These are phyloP conservation scores for Phoma sp. DNA, from an alignment of 2,329 filamentous ascomycete species.

Conservation along the genomic window DNA sequence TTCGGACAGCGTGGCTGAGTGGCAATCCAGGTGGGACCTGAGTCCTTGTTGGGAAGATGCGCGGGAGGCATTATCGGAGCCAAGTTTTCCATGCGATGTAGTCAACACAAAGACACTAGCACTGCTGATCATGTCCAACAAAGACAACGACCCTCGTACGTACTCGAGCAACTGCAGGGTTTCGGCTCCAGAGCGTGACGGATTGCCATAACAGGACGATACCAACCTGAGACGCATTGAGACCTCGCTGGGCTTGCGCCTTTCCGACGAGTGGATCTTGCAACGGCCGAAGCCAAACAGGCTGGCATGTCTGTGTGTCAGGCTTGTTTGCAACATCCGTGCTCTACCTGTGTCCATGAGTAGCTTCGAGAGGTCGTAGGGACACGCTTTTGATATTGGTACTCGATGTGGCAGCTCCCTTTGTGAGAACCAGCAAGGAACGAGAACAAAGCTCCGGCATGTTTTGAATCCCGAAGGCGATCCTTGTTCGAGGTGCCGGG, in stretches of 20 bases:
- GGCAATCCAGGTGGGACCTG: slow-evolving; percentile 49
- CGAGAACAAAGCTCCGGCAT: not conserved
- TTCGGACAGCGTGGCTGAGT: slow-evolving; percentile 48
- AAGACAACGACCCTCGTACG: slow-evolving; percentile 18
- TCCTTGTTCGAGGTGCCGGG: slow-evolving; percentile 57
- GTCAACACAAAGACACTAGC: slow-evolving; percentile 27
- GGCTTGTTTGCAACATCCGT: slow-evolving; percentile 39
- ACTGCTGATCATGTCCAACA: slow-evolving; percentile 37
- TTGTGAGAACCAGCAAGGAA: slow-evolving; percentile 18
- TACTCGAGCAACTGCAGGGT: slow-evolving; percentile 21
- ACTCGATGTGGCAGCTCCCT: slow-evolving; percentile 47
- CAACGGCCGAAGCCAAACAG: slow-evolving; percentile 38
- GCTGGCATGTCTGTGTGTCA: slow-evolving; percentile 55
- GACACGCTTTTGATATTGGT: slow-evolving; percentile 35
- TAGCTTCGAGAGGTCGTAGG: slow-evolving; percentile 42
- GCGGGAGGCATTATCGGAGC: slow-evolving; percentile 54
- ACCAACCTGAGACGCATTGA: slow-evolving; percentile 40
- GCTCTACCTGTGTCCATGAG: slow-evolving; percentile 45
- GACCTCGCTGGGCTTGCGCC: slow-evolving; percentile 63
- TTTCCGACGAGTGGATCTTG: slow-evolving; percentile 65
- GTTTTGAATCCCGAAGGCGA: slow-evolving; percentile 60
- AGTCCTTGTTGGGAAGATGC: slow-evolving; percentile 55
- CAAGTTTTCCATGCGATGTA: slow-evolving; percentile 12
- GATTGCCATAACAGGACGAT: slow-evolving; percentile 39
- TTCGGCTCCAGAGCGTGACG: slow-evolving; percentile 49